A percentile compares a stretch with the other conserved stretches of the same genome.
Evolutionary conservation across 441 rosid species (phyloP).

Genomic region (Isatis lusitanica): DNA sequence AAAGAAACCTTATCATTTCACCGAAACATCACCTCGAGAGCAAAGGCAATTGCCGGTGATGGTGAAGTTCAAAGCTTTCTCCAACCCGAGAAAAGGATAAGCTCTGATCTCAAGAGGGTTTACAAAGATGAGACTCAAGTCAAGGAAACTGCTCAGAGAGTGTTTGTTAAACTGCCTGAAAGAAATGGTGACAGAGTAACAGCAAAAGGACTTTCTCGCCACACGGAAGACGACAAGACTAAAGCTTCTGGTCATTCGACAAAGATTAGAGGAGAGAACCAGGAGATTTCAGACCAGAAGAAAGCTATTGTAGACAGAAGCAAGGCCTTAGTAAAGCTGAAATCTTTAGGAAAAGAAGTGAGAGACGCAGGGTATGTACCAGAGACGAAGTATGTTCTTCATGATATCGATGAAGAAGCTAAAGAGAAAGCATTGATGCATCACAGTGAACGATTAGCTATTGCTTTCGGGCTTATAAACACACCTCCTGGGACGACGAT

Average conservation of each 20-base stretch:
- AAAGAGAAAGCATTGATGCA: constrained; percentile 60
- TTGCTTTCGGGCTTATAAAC: constrained; percentile 55
- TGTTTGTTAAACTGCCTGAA: neutral
- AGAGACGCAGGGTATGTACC: constrained; percentile 58
- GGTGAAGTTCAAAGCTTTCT: constrained; percentile 19
- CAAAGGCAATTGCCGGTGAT: neutral
- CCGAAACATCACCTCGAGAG: neutral
- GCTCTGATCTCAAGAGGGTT: neutral
- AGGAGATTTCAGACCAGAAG: constrained; percentile 5
- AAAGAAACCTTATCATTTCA: constrained; percentile 22
- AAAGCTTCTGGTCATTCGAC: neutral
- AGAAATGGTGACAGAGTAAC: neutral
- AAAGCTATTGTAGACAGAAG: constrained; percentile 23
- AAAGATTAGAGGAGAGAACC: neutral
- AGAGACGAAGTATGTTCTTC: constrained; percentile 56
- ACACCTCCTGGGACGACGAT: constrained; percentile 44
- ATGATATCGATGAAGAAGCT: constrained; percentile 66
- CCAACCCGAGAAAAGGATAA: neutral
- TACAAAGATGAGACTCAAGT: neutral
- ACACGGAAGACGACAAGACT: neutral
- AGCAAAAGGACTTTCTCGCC: neutral
- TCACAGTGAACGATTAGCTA: constrained; percentile 69
- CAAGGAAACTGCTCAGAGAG: constrained; percentile 7
- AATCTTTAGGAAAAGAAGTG: constrained; percentile 36
- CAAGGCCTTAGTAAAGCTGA: constrained; percentile 29